Evolutionary conservation across 768 basidiomycete genomes (phyloP), one percentile per base, ranked within the genome.

Genomic region (Mycena indigotica): DNA sequence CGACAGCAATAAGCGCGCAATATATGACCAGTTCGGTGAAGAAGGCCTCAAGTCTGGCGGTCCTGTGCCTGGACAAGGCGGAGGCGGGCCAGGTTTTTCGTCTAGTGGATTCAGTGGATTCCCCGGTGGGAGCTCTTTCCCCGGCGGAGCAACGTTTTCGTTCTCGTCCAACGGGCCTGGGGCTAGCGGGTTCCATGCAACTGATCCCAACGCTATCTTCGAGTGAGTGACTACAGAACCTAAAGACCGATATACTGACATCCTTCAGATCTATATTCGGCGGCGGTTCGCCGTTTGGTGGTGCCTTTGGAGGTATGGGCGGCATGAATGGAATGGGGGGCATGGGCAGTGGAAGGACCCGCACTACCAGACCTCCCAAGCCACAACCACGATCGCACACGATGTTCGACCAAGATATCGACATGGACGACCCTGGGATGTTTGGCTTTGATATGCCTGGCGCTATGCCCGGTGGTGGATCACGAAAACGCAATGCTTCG

Each of bases 21-120:
- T 93, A 5, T 98, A 95, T 63, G 95, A 97, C 72, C 93, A 97
- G 64, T 88, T 95, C 54, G 96, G 96, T 30, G 95, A 97, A 70
- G 95, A 97, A 55, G 95, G 96, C 2, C 81, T 98, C 64, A 98
- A 98, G 70, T 83, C 83, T 5, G 83, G 83, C 19, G 83, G 77
- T 0, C 75, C 80, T 2, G 65, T 75, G 28, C 83, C 86, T 56
- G 83, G 81, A 29, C 82, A 82, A 40, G 82, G 80, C 40, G 72
- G n/a, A 23, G 41, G 69, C 3, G 71, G 67, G 52, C 74, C 73
- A n/a, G 73, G 71, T 12, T 77, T 73, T 64, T 55, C 72, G 26
- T 70, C 71, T 1, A 73, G 71, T 66, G 65, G 68, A 35, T 35
- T 35, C 32, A n/a, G n/a, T 30, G 75, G 75, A 2, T 81, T 79